Percentiles rank a stretch among this genome's conserved stretches.
Conservation (phyloP, 1,284 basidiomycete genomes). For the Porogramme epimiltina region DNA sequence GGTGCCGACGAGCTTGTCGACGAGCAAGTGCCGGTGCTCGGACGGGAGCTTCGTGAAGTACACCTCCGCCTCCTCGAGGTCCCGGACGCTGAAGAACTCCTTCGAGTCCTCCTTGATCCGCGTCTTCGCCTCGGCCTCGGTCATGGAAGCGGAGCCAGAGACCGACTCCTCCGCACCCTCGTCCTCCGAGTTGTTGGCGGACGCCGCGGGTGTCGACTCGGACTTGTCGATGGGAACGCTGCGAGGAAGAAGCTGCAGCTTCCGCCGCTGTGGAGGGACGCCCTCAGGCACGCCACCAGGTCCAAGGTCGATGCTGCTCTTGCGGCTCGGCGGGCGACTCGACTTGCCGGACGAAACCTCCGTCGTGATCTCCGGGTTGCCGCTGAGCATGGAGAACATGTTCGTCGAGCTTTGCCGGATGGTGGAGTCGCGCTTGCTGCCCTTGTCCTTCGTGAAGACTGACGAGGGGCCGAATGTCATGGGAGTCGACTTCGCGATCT, state of each 20-base stretch:
- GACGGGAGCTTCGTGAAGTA: slow-evolving; percentile 77
- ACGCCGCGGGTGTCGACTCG: slow-evolving; percentile 52
- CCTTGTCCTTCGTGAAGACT: slow-evolving; percentile 69
- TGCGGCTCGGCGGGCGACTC: slow-evolving; percentile 50
- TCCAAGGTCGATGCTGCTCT: slow-evolving; percentile 50
- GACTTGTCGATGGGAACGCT: slow-evolving; percentile 50
- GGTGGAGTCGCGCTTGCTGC: slow-evolving; percentile 64
- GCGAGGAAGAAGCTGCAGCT: slow-evolving; percentile 69
- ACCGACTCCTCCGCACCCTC: slow-evolving; percentile 45
- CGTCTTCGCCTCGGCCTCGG: slow-evolving; percentile 70
- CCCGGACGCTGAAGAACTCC: slow-evolving; percentile 77
- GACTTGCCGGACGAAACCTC: slow-evolving; percentile 57
- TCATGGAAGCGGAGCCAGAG: slow-evolving; percentile 47
- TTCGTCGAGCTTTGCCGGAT: slow-evolving; percentile 83
- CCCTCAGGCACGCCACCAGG: slow-evolving; percentile 35
- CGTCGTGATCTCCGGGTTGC: slow-evolving; percentile 51
- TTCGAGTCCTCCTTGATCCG: slow-evolving; percentile 83
- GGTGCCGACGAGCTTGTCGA: slow-evolving; percentile 72
- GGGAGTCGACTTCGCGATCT: slow-evolving; percentile 68
- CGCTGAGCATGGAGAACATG: slow-evolving; percentile 85
- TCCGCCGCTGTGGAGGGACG: slow-evolving; percentile 66
- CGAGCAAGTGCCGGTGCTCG: slow-evolving; percentile 63
- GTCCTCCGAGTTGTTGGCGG: slow-evolving; percentile 55
- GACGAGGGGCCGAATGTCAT: slow-evolving; percentile 81
- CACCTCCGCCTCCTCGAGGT: slow-evolving; percentile 84